These are phyloP conservation scores for Saccharomyces hybrid DNA, from an alignment of 1,139 yeast species.

Conservation along the genomic window DNA sequence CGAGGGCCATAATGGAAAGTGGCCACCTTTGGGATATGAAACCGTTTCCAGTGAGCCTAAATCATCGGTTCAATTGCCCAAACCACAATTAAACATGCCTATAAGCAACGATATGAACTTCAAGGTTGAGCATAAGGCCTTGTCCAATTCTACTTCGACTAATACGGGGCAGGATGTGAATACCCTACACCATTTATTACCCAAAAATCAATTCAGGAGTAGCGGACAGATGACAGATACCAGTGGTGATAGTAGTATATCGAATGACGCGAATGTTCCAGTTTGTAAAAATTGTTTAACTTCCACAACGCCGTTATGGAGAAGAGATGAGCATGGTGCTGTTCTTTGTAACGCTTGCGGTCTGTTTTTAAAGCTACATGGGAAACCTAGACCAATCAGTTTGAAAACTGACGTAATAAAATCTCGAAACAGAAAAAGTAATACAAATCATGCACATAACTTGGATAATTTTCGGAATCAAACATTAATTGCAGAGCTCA, in stretches of 20 bases:
- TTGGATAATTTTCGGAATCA: slow-evolving; percentile 1
- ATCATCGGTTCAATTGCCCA: neutral
- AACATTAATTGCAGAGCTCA: neutral
- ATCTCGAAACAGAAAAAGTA: slow-evolving; percentile 63
- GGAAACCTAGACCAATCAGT: slow-evolving; percentile 85
- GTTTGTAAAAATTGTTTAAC: slow-evolving; percentile 88
- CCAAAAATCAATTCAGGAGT: neutral
- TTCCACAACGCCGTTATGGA: slow-evolving; percentile 90
- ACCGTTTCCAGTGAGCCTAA: neutral
- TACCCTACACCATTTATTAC: neutral
- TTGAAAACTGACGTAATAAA: slow-evolving; percentile 88
- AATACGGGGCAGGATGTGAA: neutral
- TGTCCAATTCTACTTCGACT: neutral
- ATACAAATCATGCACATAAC: neutral
- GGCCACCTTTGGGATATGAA: neutral
- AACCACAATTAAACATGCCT: neutral
- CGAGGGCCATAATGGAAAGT: neutral
- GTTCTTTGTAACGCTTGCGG: slow-evolving; percentile 96
- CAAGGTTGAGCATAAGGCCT: neutral
- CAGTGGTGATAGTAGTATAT: neutral
- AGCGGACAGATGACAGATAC: neutral
- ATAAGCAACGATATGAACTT: neutral
- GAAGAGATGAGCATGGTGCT: slow-evolving; percentile 89
- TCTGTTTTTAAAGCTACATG: slow-evolving; percentile 79
- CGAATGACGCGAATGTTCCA: slow-evolving; percentile 34